Percentiles rank a stretch among this genome's conserved stretches.
Conservation (phyloP, 2,329 filamentous ascomycete genomes). For the Talaromyces sp. region DNA sequence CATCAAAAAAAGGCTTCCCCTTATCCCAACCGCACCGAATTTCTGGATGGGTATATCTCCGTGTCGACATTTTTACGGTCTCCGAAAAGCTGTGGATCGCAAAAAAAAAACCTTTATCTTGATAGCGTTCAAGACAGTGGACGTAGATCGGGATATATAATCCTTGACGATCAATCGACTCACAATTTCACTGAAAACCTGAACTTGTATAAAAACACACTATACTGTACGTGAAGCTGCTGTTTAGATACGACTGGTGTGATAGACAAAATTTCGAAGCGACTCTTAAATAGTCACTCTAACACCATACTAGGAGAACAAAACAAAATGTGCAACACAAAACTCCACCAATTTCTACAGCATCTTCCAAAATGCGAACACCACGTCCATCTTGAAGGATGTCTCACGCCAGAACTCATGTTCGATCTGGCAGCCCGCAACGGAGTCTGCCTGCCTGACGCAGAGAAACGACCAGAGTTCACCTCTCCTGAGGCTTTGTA, state of each 20-base stretch:
- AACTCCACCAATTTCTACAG: constrained; percentile 58
- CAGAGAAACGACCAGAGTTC: constrained; percentile 59
- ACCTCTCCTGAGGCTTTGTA: constrained; percentile 57
- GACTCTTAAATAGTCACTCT: neutral
- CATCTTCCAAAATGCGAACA: constrained; percentile 77
- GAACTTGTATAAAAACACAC: neutral
- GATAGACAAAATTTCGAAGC: neutral
- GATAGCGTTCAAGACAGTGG: neutral
- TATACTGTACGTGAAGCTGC: neutral
- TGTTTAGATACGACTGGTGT: neutral
- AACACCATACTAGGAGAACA: neutral
- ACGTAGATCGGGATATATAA: neutral
- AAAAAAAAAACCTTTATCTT: neutral
- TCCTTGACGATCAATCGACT: neutral
- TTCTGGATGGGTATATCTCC: neutral
- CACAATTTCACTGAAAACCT: neutral
- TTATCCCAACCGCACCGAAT: neutral
- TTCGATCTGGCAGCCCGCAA: constrained; percentile 68
- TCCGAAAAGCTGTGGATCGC: neutral
- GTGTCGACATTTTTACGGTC: neutral
- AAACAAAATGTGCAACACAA: constrained; percentile 16
- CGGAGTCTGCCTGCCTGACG: constrained; percentile 57
- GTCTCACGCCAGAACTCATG: constrained; percentile 65
- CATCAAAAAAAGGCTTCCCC: neutral
- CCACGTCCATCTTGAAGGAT: constrained; percentile 76